Conservation (phyloP, 2,329 filamentous ascomycete genomes). For the Colletotrichum sp. region DNA sequence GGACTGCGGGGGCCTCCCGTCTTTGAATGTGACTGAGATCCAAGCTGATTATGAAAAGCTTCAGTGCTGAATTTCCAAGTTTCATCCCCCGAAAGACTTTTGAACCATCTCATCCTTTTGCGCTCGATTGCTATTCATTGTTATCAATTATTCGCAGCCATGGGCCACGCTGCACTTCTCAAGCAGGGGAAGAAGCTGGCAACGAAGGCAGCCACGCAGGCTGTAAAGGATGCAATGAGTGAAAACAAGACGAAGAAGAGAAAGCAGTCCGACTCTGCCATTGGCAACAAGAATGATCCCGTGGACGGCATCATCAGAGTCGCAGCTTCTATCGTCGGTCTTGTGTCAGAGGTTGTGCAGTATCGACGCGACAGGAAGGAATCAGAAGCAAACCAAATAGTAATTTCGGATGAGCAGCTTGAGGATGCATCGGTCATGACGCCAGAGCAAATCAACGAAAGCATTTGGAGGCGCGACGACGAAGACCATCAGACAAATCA, state of each 20-base stretch:
- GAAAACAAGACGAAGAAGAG: not conserved
- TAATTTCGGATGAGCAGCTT: not conserved
- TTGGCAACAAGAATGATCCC: not conserved
- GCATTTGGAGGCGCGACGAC: not conserved
- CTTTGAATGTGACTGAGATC: not conserved
- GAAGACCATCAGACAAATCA: not conserved
- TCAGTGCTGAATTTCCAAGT: not conserved
- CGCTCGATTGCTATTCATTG: not conserved
- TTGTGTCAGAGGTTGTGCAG: conserved; percentile 22
- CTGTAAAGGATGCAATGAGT: not conserved
- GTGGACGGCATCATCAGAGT: conserved; percentile 16
- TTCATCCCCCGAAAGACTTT: not conserved
- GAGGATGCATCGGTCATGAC: not conserved
- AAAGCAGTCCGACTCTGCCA: not conserved
- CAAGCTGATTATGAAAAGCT: not conserved
- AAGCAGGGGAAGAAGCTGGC: not conserved
- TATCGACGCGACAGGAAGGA: conserved; percentile 22
- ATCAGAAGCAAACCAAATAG: not conserved
- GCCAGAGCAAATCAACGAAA: not conserved
- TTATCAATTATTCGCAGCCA: not conserved
- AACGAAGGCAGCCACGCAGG: not conserved
- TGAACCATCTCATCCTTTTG: not conserved
- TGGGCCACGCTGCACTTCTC: not conserved
- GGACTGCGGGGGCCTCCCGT: not conserved
- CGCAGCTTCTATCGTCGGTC: conserved; percentile 20